Conservation (phyloP, 148 eudicot genomes). For the Rhododendron ferrugineum region DNA sequence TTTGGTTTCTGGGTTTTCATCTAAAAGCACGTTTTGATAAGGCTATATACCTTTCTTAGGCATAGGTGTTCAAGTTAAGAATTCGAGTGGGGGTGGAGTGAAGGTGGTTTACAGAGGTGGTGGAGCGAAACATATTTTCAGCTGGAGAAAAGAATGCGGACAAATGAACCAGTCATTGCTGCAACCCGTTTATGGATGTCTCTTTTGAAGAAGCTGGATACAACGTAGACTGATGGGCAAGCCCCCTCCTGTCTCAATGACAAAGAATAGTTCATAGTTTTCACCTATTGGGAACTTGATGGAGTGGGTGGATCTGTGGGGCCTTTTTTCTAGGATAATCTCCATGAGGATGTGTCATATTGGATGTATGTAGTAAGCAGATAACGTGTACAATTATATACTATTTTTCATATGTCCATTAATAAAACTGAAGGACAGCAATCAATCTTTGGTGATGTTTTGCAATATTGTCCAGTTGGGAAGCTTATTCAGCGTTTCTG, state of each 20-base stretch:
- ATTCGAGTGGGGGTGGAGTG: not conserved
- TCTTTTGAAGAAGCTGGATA: too few relatives aligned
- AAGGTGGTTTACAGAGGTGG: not conserved
- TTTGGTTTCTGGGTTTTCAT: slow-evolving; percentile 1
- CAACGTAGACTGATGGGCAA: too few relatives aligned
- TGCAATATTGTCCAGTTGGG: not conserved
- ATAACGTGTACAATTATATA: not conserved
- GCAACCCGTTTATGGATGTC: too few relatives aligned
- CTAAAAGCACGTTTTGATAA: not conserved
- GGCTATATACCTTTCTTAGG: slow-evolving; percentile 5
- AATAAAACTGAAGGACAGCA: not conserved
- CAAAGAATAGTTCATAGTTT: not conserved
- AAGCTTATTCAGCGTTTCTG: not conserved
- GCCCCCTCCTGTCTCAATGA: too few relatives aligned
- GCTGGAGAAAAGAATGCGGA: not conserved
- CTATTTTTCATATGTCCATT: not conserved
- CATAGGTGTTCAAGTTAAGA: not conserved
- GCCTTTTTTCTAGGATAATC: not conserved
- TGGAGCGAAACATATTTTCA: not conserved
- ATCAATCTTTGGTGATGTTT: not conserved
- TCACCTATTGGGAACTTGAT: not conserved
- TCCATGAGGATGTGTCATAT: not conserved
- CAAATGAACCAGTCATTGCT: not conserved
- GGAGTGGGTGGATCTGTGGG: not conserved
- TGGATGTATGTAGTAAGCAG: not conserved